Evolutionary conservation across 169 alveolate species (phyloP).

Genomic region (Plasmodium vivax): DNA sequence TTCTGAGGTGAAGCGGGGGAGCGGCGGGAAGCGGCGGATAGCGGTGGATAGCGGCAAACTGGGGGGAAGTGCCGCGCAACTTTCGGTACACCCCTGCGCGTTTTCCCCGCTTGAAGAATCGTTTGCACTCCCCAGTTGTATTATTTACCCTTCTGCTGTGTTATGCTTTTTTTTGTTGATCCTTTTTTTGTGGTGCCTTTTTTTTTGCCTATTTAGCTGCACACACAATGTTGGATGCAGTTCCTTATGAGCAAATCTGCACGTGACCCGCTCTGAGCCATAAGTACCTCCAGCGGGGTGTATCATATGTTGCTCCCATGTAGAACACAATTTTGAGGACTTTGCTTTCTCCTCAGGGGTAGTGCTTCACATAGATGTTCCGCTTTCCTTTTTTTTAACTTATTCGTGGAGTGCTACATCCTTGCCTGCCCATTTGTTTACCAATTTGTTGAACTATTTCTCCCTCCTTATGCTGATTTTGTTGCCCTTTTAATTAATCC

Average conservation of each 20-base stretch:
- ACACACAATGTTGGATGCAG: neutral
- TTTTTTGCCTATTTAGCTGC: neutral
- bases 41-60: neutral
- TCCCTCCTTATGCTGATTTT: neutral
- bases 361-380: neutral
- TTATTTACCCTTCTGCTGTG: neutral
- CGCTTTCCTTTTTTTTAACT: neutral
- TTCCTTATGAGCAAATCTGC: neutral
- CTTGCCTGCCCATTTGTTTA: neutral
- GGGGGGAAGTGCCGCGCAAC: neutral
- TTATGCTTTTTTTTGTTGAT: neutral
- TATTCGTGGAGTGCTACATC: neutral
- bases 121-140: neutral
- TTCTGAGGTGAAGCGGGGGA: neutral
- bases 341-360: neutral
- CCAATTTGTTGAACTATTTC: neutral
- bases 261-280: neutral
- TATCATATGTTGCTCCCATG: neutral
- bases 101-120: neutral
- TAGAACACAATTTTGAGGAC: neutral
- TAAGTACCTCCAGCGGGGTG: neutral
- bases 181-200: neutral
- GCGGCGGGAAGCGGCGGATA: neutral
- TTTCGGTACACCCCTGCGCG: neutral
- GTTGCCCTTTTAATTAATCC: neutral